A percentile compares a stretch with the other conserved stretches of the same genome.
These are phyloP conservation scores for Coemansia sp. DNA, from an alignment of 371 early-diverging fungal species.

Conservation along the genomic window DNA sequence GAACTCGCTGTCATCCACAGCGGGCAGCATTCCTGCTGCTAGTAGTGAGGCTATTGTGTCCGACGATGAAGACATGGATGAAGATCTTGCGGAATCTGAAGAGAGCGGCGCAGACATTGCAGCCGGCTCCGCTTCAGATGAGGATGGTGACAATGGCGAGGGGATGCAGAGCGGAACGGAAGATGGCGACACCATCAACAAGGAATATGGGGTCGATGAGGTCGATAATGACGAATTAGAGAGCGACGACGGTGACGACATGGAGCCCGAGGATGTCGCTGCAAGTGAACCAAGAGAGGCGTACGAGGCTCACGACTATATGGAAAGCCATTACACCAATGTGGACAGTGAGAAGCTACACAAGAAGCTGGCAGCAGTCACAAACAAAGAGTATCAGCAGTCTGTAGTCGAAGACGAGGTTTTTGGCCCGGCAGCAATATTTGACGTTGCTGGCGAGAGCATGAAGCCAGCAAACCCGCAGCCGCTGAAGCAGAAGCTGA, in stretches of 20 bases:
- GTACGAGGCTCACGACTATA: conserved; percentile 21
- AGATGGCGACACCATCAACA: conserved; percentile 3
- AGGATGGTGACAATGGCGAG: conserved; percentile 49
- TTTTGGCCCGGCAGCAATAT: conserved; percentile 24
- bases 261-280: conserved; percentile 29
- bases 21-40: background rate
- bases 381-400: conserved; percentile 56
- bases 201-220: conserved; percentile 40
- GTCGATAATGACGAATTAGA: conserved; percentile 36
- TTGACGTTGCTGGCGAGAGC: conserved; percentile 19
- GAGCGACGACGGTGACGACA: conserved; percentile 26
- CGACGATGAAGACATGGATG: conserved; percentile 53
- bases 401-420: conserved; percentile 36
- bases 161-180: conserved; percentile 43
- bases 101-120: conserved; percentile 28
- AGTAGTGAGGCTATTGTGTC: conserved; percentile 41
- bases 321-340: conserved; percentile 54
- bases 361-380: conserved; percentile 50
- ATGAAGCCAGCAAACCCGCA: conserved; percentile 20
- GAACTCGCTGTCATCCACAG: conserved; percentile 20
- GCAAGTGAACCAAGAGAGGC: conserved; percentile 17
- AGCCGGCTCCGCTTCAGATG: conserved; percentile 52
- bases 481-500: conserved; percentile 34
- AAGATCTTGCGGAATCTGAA: conserved; percentile 44
- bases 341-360: conserved; percentile 53